Evolutionary conservation across 495 filamentous ascomycete species (phyloP), one percentile per base, ranked within the genome.

Genomic region (Penicillium flavigenum): DNA sequence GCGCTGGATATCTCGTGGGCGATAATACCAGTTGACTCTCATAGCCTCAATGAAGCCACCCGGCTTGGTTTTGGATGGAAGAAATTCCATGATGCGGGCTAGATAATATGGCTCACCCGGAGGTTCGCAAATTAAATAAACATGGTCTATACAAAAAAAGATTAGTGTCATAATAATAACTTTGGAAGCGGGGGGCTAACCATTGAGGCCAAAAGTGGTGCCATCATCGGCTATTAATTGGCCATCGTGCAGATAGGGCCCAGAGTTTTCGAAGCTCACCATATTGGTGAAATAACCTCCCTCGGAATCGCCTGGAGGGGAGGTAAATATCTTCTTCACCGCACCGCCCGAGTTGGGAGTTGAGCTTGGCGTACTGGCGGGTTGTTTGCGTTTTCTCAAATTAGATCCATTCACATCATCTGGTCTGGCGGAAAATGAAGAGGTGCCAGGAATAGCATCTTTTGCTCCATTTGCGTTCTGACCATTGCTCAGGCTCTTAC

Each of bases 61-160:
- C 24, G 77, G 73, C 69, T 92, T 82, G 56, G 92, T 90, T 57
- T 89, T 86, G 57, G 81, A 79, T 57, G 95, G 90, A 52, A 96
- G 76, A 66, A 97, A 97, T 72, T 98, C 95, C 92, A 99, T 98
- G 68, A 99, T 92, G 55, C 94, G 88, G 46, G 88, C 92, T 57
- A 99, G 76, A 70, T 99, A 99, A 74, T 99, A 99, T 24, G 94
- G 95, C 70, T 99, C 94, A 38, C 94, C 94, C 3, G 94, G 94
- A 16, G 94, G 94, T 73, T 99, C 94, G 75, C 92, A 99, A 55
- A 99, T 87, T 60, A 98, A 83, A 77, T 98, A 99, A 46, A 96
- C 87, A 67, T 96, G 91, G 77, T 99, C 94, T 99, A 39, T n/a
- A 73, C 5, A 26, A 5, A 26, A 5, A 10, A 57, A 36, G 41